Evolutionary conservation across 768 basidiomycete genomes (phyloP).

Genomic region (Plicaturopsis crispa): DNA sequence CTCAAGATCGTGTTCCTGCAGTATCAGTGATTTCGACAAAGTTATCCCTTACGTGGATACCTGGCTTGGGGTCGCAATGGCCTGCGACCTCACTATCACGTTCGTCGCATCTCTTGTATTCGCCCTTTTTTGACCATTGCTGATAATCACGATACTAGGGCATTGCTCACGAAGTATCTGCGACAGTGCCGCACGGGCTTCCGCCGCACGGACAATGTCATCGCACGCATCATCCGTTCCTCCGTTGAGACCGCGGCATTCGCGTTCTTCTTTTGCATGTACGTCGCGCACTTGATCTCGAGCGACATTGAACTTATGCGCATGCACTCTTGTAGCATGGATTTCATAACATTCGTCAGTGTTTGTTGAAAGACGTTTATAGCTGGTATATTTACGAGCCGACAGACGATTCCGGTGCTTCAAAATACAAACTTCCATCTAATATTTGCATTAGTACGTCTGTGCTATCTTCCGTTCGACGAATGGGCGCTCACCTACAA

Average conservation of each 20-base stretch:
- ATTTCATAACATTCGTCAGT: too few relatives aligned
- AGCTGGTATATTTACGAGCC: background rate
- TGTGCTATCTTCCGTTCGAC: too few relatives aligned
- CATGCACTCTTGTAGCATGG: too few relatives aligned
- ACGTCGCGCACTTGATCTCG: conserved; percentile 7
- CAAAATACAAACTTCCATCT: conserved; percentile 21
- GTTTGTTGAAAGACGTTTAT: too few relatives aligned
- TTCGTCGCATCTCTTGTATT: conserved; percentile 6
- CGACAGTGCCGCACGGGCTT: too few relatives aligned
- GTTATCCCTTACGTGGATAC: conserved; percentile 21
- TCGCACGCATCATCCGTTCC: conserved; percentile 18
- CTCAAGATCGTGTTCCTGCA: too few relatives aligned
- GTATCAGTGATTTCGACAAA: conserved; percentile 15
- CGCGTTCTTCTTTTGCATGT: conserved; percentile 23
- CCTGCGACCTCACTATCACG: conserved; percentile 21
- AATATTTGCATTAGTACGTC: conserved; percentile 23
- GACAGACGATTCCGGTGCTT: conserved; percentile 4
- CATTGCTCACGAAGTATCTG: too few relatives aligned
- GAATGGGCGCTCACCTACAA: too few relatives aligned
- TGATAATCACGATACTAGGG: too few relatives aligned
- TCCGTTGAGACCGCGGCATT: conserved; percentile 23
- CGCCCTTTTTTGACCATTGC: too few relatives aligned
- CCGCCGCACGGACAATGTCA: conserved; percentile 23
- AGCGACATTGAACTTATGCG: too few relatives aligned
- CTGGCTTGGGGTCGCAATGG: conserved; percentile 20